Evolutionary conservation across 2,329 filamentous ascomycete genomes (phyloP).

Genomic region (Alternaria sp.): DNA sequence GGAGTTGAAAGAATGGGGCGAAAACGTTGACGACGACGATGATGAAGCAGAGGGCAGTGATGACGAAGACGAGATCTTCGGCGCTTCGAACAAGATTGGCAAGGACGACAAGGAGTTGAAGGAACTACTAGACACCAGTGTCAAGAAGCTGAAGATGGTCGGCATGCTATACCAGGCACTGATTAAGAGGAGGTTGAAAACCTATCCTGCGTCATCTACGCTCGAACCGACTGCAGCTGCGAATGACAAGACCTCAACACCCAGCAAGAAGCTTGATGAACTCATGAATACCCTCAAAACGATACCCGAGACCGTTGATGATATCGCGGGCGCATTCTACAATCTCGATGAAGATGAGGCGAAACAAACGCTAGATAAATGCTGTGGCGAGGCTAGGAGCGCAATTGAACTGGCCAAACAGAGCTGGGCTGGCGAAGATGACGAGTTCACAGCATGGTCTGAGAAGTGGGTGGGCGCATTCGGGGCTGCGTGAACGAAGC

Average conservation of each 20-base stretch:
- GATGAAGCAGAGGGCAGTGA: constrained; percentile 53
- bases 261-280: constrained; percentile 59
- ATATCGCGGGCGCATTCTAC: constrained; percentile 77
- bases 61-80: constrained; percentile 73
- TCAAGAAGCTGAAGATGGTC: constrained; percentile 72
- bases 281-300: constrained; percentile 64
- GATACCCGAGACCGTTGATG: constrained; percentile 73
- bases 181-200: constrained; percentile 73
- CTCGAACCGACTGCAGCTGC: constrained; percentile 15
- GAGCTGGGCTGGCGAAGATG: constrained; percentile 70
- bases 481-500: constrained; percentile 39
- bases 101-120: constrained; percentile 71
- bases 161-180: constrained; percentile 74
- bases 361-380: constrained; percentile 65
- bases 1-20: constrained; percentile 88
- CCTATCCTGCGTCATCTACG: constrained; percentile 51
- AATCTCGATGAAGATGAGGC: constrained; percentile 68
- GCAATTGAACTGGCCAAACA: constrained; percentile 65
- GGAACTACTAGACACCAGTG: constrained; percentile 68
- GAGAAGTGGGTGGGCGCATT: constrained; percentile 62
- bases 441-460: constrained; percentile 84
- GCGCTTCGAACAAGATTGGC: constrained; percentile 64
- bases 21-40: constrained; percentile 71
- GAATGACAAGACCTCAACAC: constrained; percentile 16
- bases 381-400: constrained; percentile 67